Evolutionary conservation across 768 basidiomycete species (phyloP).

Genomic region (Russula sp.): DNA sequence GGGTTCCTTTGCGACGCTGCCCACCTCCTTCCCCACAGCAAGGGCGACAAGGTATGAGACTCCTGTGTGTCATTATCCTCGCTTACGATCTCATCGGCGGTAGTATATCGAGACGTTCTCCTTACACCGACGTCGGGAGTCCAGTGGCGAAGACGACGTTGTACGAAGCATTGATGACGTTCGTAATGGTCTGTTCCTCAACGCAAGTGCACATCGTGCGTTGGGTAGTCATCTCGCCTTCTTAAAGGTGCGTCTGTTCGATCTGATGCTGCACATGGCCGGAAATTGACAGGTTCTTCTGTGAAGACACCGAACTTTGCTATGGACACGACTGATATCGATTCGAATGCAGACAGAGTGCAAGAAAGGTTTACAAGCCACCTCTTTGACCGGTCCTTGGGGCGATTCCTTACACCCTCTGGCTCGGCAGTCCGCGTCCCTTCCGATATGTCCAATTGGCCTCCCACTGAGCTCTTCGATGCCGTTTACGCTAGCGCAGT

Average conservation of each 20-base stretch:
- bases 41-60: background rate
- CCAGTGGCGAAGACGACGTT: background rate
- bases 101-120: background rate
- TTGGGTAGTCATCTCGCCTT: background rate
- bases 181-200: background rate
- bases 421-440: background rate
- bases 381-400: background rate
- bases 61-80: background rate
- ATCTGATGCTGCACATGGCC: background rate
- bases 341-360: background rate
- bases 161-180: background rate
- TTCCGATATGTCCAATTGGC: background rate
- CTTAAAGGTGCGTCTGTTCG: background rate
- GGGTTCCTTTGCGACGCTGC: background rate
- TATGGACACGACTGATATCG: background rate
- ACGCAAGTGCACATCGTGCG: background rate
- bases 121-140: background rate
- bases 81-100: background rate
- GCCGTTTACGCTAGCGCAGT: background rate
- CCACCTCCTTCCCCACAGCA: background rate
- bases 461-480: background rate
- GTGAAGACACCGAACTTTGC: slow-evolving; percentile 2
- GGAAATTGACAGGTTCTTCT: background rate
- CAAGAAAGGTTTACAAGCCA: background rate
- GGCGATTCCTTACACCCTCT: rapidly evolving